A percentile compares a stretch with the other conserved stretches of the same genome.
These are phyloP conservation scores for Juglanconis sp. DNA, from an alignment of 2,329 filamentous ascomycete genomes.

Conservation along the genomic window DNA sequence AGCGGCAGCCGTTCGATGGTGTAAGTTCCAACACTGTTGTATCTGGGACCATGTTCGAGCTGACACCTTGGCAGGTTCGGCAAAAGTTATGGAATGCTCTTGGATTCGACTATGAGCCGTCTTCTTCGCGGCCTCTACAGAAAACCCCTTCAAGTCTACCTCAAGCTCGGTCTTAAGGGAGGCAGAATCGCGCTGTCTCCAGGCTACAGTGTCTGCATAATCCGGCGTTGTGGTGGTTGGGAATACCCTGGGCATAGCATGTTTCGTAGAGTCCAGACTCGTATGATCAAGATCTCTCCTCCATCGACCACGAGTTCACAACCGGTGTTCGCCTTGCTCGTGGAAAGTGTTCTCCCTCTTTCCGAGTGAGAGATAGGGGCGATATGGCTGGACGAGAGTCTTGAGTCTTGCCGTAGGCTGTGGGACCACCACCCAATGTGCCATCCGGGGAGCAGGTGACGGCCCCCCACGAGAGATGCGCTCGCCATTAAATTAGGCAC, in stretches of 20 bases:
- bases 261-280: neutral
- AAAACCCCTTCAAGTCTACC: neutral
- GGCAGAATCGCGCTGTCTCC: neutral
- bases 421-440: too few species aligned
- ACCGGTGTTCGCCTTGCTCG: neutral
- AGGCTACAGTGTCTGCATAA: constrained; percentile 2
- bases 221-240: constrained; percentile 11
- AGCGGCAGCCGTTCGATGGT: constrained; percentile 46
- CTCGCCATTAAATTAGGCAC: too few species aligned
- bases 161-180: neutral
- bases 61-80: constrained; percentile 21
- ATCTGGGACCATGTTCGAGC: neutral
- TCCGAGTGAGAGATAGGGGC: neutral
- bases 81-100: constrained; percentile 23
- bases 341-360: neutral
- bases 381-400: too few species aligned
- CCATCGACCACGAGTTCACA: neutral
- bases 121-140: neutral
- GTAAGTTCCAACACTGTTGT: constrained; percentile 30
- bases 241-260: constrained; percentile 14
- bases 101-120: constrained; percentile 10
- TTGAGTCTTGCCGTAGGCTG: too few species aligned
- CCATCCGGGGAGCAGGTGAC: too few species aligned
- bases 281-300: neutral
- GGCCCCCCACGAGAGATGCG: too few species aligned